phyloP scores from a whole-genome alignment of 2,329 filamentous ascomycete species.

The Pleomassaria siparia region DNA sequence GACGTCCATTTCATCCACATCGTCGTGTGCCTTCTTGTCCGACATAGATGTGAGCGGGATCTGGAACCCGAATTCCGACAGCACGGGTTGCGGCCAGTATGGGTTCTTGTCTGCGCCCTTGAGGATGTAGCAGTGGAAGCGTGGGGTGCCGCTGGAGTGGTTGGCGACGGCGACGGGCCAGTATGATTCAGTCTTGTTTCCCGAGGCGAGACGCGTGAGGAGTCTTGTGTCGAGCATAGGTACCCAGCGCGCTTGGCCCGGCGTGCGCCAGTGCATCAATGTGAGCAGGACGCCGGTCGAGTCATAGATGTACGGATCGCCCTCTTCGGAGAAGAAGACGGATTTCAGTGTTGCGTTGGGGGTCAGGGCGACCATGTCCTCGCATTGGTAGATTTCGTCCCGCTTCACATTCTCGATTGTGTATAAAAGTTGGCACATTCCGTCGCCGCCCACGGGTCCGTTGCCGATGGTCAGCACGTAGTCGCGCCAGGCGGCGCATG shows the following conservation, averaged over 20 bases:
- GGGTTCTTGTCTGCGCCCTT: constrained; percentile 93
- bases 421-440: constrained; percentile 77
- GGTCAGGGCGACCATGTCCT: constrained; percentile 85
- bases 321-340: constrained; percentile 88
- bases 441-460: constrained; percentile 78
- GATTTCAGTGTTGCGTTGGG: constrained; percentile 72
- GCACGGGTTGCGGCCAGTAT: constrained; percentile 85
- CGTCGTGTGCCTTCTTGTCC: constrained; percentile 17
- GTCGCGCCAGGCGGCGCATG: constrained; percentile 90
- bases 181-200: constrained; percentile 85
- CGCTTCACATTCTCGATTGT: constrained; percentile 93
- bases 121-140: constrained; percentile 98
- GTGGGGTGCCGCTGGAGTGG: constrained; percentile 79
- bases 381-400: constrained; percentile 91
- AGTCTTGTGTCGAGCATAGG: constrained; percentile 88
- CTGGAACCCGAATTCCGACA: constrained; percentile 91
- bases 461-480: constrained; percentile 97
- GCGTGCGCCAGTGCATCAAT: constrained; percentile 85
- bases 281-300: constrained; percentile 85
- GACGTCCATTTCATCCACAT: constrained; percentile 39
- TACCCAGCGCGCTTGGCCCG: constrained; percentile 85
- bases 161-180: constrained; percentile 94
- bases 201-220: constrained; percentile 77
- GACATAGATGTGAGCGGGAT: constrained; percentile 70
- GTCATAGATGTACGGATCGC: constrained; percentile 97